phyloP scores from a whole-genome alignment of 116 monocot species.

The Cymodocea nodosa region DNA sequence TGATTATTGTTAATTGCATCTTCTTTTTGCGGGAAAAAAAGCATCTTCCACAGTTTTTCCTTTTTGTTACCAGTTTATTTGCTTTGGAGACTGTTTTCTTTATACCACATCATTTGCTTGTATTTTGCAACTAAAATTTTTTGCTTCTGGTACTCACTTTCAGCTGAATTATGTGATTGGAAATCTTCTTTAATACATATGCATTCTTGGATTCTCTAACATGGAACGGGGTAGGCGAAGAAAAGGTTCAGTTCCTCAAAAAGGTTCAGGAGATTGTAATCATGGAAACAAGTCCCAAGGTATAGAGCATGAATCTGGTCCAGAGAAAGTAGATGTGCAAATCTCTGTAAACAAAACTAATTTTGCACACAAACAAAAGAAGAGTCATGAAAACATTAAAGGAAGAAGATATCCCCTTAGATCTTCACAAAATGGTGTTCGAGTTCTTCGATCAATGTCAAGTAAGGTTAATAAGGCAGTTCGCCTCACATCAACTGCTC shows the following conservation, averaged over 20 bases:
- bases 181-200: no score
- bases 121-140: no score
- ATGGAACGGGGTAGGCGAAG: no score
- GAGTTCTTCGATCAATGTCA: conserved; percentile 49
- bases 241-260: conserved; percentile 5
- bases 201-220: no score
- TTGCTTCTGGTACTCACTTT: no score
- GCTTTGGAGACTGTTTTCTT: no score
- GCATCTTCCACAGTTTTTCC: no score
- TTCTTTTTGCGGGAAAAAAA: no score
- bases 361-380: conserved; percentile 22
- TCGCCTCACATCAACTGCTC: conserved; percentile 12
- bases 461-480: conserved; percentile 16
- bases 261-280: neutral
- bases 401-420: conserved; percentile 44
- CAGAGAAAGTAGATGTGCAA: neutral
- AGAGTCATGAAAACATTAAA: conserved; percentile 16
- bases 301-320: conserved; percentile 1
- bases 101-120: no score
- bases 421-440: conserved; percentile 38
- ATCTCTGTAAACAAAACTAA: conserved; percentile 13
- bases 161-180: no score
- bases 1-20: no score
- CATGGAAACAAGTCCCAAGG: neutral
- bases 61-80: no score